These are phyloP conservation scores for Daldinia decipiens DNA, from an alignment of 495 filamentous ascomycete genomes.

Conservation along the genomic window DNA sequence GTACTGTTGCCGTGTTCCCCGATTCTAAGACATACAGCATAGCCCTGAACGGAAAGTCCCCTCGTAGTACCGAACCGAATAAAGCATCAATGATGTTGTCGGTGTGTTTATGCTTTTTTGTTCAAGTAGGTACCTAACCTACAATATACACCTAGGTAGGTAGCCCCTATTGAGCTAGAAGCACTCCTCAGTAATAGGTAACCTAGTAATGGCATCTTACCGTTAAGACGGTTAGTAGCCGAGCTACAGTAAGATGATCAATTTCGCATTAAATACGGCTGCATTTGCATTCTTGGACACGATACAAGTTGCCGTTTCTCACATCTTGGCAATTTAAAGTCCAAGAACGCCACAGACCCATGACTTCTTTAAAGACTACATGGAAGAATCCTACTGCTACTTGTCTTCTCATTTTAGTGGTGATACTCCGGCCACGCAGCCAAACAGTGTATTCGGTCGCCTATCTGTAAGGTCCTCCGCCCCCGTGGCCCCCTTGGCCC, in stretches of 20 bases:
- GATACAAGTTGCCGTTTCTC: neutral
- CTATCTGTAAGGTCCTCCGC: slow-evolving; percentile 1
- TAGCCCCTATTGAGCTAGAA: too few relatives aligned
- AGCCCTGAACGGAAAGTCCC: slow-evolving; percentile 29
- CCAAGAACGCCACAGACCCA: slow-evolving; percentile 1
- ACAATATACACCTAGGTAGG: too few relatives aligned
- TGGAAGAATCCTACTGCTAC: slow-evolving; percentile 25
- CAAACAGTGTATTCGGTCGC: slow-evolving; percentile 15
- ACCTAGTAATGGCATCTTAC: neutral
- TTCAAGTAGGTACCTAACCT: too few relatives aligned
- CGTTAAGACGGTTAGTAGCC: neutral
- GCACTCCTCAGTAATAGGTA: too few relatives aligned
- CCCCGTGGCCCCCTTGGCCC: too few relatives aligned
- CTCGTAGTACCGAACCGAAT: slow-evolving; percentile 30
- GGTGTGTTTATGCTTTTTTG: neutral
- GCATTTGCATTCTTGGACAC: slow-evolving; percentile 12
- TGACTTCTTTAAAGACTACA: slow-evolving; percentile 20
- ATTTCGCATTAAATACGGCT: slow-evolving; percentile 21
- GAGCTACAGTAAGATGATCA: neutral
- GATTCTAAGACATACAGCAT: slow-evolving; percentile 26
- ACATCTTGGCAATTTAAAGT: slow-evolving; percentile 13
- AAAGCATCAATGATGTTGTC: slow-evolving; percentile 1
- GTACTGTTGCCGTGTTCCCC: slow-evolving; percentile 29
- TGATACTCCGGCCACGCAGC: slow-evolving; percentile 37
- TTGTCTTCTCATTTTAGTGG: slow-evolving; percentile 34